Percentiles rank a stretch among this genome's conserved stretches.
Conservation (phyloP, 2,329 filamentous ascomycete genomes). For the Phyllosticta citriasiana region DNA sequence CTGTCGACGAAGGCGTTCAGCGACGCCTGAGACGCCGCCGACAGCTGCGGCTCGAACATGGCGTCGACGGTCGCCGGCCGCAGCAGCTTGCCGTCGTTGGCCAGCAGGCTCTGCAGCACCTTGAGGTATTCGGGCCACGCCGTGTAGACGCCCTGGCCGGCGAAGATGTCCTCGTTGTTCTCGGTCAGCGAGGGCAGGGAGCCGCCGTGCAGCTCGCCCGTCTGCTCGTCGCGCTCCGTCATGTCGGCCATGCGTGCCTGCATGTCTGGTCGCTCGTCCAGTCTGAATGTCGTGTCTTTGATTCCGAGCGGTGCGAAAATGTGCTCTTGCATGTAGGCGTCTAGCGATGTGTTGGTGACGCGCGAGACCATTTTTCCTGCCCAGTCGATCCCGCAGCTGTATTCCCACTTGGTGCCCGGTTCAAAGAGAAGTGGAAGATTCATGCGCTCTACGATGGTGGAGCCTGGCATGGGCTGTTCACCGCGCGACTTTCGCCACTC, state of each 20-base stretch:
- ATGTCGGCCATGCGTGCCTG: constrained; percentile 15
- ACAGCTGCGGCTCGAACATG: constrained; percentile 25
- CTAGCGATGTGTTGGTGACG: constrained; percentile 14
- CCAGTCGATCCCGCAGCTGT: constrained; percentile 18
- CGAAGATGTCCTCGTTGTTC: neutral
- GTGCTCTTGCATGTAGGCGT: constrained; percentile 19
- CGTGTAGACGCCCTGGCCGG: constrained; percentile 7
- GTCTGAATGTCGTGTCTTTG: constrained; percentile 16
- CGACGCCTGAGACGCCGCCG: neutral
- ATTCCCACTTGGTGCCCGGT: constrained; percentile 17
- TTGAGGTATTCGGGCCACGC: constrained; percentile 22
- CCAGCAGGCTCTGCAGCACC: constrained; percentile 20
- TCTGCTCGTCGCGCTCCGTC: constrained; percentile 14
- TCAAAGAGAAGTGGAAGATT: constrained; percentile 18
- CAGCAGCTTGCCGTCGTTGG: constrained; percentile 19
- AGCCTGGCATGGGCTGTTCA: constrained; percentile 8
- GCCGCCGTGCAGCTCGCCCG: constrained; percentile 11
- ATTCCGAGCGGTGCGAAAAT: constrained; percentile 18
- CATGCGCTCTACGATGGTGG: constrained; percentile 13
- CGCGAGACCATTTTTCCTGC: constrained; percentile 19
- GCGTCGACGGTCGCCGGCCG: constrained; percentile 18
- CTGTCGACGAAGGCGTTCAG: constrained; percentile 11
- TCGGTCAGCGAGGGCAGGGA: constrained; percentile 12
- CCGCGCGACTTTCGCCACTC: constrained; percentile 12
- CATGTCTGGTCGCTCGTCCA: constrained; percentile 6